Conservation (phyloP, 345 rosid species). For the Pistacia integerrima region DNA sequence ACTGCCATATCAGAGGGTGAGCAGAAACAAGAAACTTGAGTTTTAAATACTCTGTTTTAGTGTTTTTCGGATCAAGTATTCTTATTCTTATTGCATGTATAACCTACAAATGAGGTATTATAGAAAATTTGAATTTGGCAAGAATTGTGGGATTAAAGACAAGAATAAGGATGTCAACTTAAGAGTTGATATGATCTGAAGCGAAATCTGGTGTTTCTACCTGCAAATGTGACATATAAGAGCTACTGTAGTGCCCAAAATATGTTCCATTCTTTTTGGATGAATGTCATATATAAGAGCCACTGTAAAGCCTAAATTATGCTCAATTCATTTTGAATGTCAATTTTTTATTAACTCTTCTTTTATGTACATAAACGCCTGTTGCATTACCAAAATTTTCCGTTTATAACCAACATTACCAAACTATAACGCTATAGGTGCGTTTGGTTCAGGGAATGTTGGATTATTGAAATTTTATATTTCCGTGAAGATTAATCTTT, state of each 20-base stretch:
- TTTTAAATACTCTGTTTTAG: background rate
- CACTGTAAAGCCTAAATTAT: slow-evolving; percentile 23
- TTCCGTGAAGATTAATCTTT: no score
- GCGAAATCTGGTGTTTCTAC: slow-evolving; percentile 13
- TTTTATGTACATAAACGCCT: no score
- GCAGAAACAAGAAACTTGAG: slow-evolving; percentile 49
- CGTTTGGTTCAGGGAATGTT: no score
- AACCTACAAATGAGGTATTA: slow-evolving; percentile 12
- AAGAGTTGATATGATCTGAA: slow-evolving; percentile 19
- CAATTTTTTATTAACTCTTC: slow-evolving; percentile 4
- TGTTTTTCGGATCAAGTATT: background rate
- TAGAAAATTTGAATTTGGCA: slow-evolving; percentile 18
- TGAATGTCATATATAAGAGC: slow-evolving; percentile 18
- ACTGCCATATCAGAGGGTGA: slow-evolving; percentile 48
- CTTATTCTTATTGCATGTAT: slow-evolving; percentile 12
- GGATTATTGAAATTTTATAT: no score
- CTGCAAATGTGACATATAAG: slow-evolving; percentile 8
- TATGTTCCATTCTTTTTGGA: slow-evolving; percentile 12
- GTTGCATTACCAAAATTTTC: background rate
- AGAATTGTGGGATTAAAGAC: slow-evolving; percentile 19
- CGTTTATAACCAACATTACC: background rate
- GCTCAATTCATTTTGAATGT: background rate
- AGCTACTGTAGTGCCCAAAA: slow-evolving; percentile 31
- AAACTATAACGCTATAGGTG: no score
- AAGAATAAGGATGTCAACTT: slow-evolving; percentile 29